phyloP scores from a whole-genome alignment of 2,329 filamentous ascomycete genomes.

The Pezicula neosporulosa region DNA sequence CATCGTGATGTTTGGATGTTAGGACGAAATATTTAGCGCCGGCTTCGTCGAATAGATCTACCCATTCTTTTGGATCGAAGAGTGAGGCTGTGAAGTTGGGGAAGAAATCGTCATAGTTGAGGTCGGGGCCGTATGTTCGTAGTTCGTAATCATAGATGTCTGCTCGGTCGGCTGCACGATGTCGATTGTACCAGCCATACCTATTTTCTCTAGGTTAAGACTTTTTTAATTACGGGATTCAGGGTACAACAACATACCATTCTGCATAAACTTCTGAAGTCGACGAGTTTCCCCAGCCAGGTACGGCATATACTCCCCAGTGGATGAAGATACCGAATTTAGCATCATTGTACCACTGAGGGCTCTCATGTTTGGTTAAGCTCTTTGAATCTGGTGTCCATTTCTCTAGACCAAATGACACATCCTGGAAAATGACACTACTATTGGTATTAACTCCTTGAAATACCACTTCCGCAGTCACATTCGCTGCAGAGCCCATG shows the following conservation, averaged over 20 bases:
- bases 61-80: constrained; percentile 49
- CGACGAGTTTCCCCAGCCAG: constrained; percentile 43
- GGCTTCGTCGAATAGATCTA: constrained; percentile 46
- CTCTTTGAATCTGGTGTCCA: constrained; percentile 31
- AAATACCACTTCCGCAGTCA: constrained; percentile 15
- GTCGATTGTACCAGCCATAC: constrained; percentile 42
- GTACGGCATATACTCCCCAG: constrained; percentile 52
- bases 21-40: constrained; percentile 44
- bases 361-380: constrained; percentile 38
- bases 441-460: not conserved
- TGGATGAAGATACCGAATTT: constrained; percentile 60
- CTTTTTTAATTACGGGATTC: too few relatives aligned
- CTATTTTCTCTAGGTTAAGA: too few relatives aligned
- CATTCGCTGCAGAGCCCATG: constrained; percentile 23
- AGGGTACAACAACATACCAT: constrained; percentile 9
- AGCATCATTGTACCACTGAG: constrained; percentile 48
- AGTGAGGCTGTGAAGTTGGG: constrained; percentile 44
- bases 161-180: constrained; percentile 1
- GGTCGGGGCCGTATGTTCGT: constrained; percentile 43
- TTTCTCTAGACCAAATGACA: constrained; percentile 25
- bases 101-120: constrained; percentile 53
- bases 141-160: constrained; percentile 38
- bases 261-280: constrained; percentile 3
- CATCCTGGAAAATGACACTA: constrained; percentile 4
- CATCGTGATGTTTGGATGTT: constrained; percentile 43